Base-by-base conservation (phyloP, 2,329 filamentous ascomycete species). In the Alternaria sp. region DNA sequence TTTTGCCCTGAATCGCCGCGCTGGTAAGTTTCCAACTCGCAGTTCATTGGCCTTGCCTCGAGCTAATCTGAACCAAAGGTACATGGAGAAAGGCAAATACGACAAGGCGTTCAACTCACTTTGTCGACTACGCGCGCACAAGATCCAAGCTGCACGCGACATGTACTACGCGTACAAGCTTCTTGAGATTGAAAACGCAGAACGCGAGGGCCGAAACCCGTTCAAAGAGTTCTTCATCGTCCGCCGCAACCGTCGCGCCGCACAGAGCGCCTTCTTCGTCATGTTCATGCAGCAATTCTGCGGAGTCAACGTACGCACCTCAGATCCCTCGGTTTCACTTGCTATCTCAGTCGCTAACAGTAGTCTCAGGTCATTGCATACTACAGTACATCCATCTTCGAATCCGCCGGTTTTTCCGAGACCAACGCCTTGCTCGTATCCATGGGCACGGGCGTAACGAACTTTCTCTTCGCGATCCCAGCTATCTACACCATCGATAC, bases 131-230 rank as follows among this genome's bases (percentile, higher is more conserved):
- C 83, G 86, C 5, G 81, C 81, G 23, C 82, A 83, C 21, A 81
- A 85, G 13, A 79, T 88, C 17, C 85, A 87, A 63, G 86, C 85
- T 2, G 85, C 85, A 1, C 78, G 86, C 40, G 86, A 88, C 63
- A 81, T 85, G 67, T 88, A 86, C 79, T 87, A 88, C 69, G 77
- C 76, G 2, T 73, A 75, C 46, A 74, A 76, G 47, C 67, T 79
- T 56, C 78, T 73, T 63, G 77, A 74, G 68, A 78, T 73, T 53
- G 81, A 77, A 70, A 74, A 72, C 12, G 75, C 70, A 36, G 69
- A 77, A 40, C 79, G 73, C 61, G 79, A 68, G 12, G 78, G 67
- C 63, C 73, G 65, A 51, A 80, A 60, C 63, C 50, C 73, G 1
- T 75, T 75, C 55, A 76, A 71, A 26, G 77, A 80, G 17, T 74